A percentile compares a stretch with the other conserved stretches of the same genome.
phyloP scores from a whole-genome alignment of 1,139 yeast species.

The Pichia sp. region DNA sequence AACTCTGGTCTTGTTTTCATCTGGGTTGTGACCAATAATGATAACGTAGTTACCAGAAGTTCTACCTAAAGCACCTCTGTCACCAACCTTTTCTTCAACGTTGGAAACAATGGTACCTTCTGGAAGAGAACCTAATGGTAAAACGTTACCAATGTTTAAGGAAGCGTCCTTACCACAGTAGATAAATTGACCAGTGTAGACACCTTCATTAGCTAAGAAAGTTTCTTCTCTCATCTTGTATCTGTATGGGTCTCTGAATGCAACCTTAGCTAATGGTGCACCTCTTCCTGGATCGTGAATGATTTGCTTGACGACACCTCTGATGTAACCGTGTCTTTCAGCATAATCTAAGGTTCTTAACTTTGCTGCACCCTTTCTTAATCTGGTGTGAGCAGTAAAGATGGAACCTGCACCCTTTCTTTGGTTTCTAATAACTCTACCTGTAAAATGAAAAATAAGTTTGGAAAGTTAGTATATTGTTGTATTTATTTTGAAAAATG shows the following conservation, averaged over 20 bases:
- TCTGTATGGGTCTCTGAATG: conserved; percentile 99
- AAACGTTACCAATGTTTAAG: conserved; percentile 93
- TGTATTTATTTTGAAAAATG: too few relatives aligned
- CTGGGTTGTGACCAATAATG: conserved; percentile 98
- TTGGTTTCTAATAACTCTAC: conserved; percentile 99
- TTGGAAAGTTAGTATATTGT: conserved; percentile 10
- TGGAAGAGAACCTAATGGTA: conserved; percentile 95
- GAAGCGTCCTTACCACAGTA: conserved; percentile 99
- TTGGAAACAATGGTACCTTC: conserved; percentile 99
- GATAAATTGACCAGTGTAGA: conserved; percentile 98
- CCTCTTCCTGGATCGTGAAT: conserved; percentile 99
- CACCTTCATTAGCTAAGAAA: conserved; percentile 99
- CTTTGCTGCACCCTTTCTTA: conserved; percentile 99
- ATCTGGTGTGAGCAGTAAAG: conserved; percentile 99
- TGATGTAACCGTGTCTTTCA: conserved; percentile 99
- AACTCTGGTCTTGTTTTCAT: conserved; percentile 97
- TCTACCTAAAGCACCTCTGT: conserved; percentile 99
- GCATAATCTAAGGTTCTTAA: conserved; percentile 98
- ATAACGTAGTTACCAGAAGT: conserved; percentile 99
- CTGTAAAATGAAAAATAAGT: conserved; percentile 30
- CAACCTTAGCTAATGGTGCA: conserved; percentile 99
- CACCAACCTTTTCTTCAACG: conserved; percentile 99
- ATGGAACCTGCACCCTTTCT: conserved; percentile 99
- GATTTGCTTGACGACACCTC: conserved; percentile 88
- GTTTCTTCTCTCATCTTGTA: conserved; percentile 97